These are phyloP conservation scores for Colletotrichum liaoningense DNA, from an alignment of 2,329 filamentous ascomycete genomes.

Conservation along the genomic window DNA sequence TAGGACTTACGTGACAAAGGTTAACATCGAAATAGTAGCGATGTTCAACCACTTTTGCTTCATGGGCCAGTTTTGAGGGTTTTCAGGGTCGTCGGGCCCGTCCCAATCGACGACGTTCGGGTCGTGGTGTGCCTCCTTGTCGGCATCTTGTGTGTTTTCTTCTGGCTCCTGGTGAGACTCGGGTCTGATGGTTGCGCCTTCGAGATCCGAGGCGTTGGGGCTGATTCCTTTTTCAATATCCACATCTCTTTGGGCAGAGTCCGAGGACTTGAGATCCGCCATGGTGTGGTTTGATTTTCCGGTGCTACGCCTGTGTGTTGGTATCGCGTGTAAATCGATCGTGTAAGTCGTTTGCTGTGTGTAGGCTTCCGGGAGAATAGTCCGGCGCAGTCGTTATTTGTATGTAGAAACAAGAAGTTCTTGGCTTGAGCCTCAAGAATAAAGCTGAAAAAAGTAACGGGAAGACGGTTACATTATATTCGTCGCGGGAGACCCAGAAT, in stretches of 20 bases:
- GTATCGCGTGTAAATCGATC: not conserved
- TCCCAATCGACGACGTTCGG: conserved; percentile 67
- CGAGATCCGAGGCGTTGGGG: conserved; percentile 17
- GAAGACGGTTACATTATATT: conserved; percentile 17
- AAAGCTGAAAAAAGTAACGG: not conserved
- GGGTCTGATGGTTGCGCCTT: conserved; percentile 25
- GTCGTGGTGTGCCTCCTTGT: conserved; percentile 11
- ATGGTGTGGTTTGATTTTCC: not conserved
- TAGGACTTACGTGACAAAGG: conserved; percentile 37
- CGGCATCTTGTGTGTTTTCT: not conserved
- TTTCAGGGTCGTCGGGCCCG: conserved; percentile 66
- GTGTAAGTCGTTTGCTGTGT: not conserved
- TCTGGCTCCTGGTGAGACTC: conserved; percentile 4
- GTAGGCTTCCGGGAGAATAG: not conserved
- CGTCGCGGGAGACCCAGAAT: not conserved
- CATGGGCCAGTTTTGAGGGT: conserved; percentile 77
- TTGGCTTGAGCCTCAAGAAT: conserved; percentile 13
- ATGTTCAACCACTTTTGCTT: conserved; percentile 51
- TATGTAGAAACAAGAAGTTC: not conserved
- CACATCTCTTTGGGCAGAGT: conserved; percentile 8
- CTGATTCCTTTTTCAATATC: conserved; percentile 19
- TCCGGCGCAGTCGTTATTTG: not conserved
- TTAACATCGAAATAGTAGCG: conserved; percentile 43
- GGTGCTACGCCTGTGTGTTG: not conserved
- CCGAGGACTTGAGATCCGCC: conserved; percentile 11